A percentile compares a stretch with the other conserved stretches of the same genome.
Conservation (phyloP, 139 green algal genomes). For the Chlamydomonas incerta region DNA sequence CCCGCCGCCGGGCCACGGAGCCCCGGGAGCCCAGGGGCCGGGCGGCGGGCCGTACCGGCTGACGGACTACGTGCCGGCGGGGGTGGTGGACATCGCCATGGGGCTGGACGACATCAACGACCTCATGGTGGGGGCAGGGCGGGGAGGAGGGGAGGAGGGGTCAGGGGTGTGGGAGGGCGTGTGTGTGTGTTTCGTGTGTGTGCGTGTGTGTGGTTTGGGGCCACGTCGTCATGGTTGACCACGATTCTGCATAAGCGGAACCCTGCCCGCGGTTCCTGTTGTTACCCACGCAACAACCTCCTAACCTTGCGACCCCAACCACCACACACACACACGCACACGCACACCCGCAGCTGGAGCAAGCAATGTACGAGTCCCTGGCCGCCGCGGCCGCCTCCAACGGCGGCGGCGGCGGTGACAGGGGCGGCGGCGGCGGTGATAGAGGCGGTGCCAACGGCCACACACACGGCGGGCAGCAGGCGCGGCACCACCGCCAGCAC, state of each 20-base stretch:
- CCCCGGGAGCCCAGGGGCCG: too few species aligned
- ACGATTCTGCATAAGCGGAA: too few species aligned
- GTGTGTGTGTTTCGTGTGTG: background rate
- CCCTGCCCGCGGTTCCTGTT: background rate
- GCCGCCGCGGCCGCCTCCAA: background rate
- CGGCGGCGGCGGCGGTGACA: too few species aligned
- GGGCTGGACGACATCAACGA: constrained; percentile 66
- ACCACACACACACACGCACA: background rate
- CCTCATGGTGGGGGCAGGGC: constrained; percentile 49
- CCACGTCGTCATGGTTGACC: too few species aligned
- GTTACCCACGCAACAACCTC: background rate
- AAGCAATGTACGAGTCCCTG: constrained; percentile 54
- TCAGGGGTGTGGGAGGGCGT: background rate
- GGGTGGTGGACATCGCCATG: constrained; percentile 51
- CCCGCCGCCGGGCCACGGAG: too few species aligned
- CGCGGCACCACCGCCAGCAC: too few species aligned
- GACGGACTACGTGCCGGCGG: constrained; percentile 45
- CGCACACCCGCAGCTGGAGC: constrained; percentile 48
- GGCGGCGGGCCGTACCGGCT: constrained; percentile 13
- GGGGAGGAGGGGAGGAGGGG: background rate
- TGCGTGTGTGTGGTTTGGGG: background rate
- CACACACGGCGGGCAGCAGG: too few species aligned
- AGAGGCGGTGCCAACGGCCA: too few species aligned
- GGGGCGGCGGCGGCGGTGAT: too few species aligned
- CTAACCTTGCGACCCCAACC: background rate